phyloP scores from a whole-genome alignment of 1,284 basidiomycete genomes.

The Fomitopsis schrenkii region DNA sequence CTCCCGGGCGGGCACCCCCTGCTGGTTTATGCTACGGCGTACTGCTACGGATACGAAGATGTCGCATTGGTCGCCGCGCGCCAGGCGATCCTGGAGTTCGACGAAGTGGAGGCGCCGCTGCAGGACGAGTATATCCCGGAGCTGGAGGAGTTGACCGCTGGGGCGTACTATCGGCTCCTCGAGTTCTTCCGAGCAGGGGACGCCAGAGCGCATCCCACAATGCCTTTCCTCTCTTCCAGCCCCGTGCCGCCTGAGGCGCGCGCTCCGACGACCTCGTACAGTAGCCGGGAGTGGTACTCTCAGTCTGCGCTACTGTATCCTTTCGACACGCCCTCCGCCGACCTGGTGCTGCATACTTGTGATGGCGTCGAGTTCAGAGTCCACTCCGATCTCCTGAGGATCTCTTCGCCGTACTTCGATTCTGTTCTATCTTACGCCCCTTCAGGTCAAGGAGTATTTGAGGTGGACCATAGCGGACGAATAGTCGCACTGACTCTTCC shows the following conservation, averaged over 20 bases:
- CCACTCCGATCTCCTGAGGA: conserved; percentile 5
- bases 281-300: background rate
- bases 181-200: conserved; percentile 1
- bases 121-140: conserved; percentile 2
- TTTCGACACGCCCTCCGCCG: conserved; percentile 6
- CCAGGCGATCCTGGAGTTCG: background rate
- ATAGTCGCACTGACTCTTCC: background rate
- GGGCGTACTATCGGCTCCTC: conserved; percentile 9
- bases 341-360: conserved; percentile 11
- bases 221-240: background rate
- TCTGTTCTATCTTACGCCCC: background rate
- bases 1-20: conserved; percentile 22
- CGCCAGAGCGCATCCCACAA: background rate
- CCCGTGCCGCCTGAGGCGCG: background rate
- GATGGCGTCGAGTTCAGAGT: conserved; percentile 13
- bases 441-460: background rate
- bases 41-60: conserved; percentile 1
- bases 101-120: background rate
- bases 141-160: conserved; percentile 9
- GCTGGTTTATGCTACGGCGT: conserved; percentile 30
- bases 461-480: background rate
- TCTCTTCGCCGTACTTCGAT: background rate
- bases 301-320: background rate
- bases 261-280: background rate
- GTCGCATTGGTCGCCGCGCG: background rate